A percentile compares a stretch with the other conserved stretches of the same genome.
Conservation (phyloP, 129 eudicot genomes). For the Solidago caesia region DNA sequence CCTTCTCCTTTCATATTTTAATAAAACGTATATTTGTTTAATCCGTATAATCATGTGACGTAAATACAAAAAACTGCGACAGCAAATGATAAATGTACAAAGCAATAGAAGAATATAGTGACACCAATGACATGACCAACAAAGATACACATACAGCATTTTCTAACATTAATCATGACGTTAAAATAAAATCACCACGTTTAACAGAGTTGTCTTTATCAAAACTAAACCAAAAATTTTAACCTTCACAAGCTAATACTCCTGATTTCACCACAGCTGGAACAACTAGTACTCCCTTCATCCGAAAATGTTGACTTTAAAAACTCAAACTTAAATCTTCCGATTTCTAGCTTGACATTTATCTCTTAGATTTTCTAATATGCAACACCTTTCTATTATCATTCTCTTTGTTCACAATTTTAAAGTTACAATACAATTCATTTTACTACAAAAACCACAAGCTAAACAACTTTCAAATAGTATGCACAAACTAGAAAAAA, state of each 20-base stretch:
- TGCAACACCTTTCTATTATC: neutral
- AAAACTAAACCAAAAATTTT: neutral
- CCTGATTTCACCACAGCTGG: neutral
- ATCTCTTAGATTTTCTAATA: neutral
- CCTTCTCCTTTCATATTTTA: neutral
- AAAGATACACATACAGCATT: constrained; percentile 4
- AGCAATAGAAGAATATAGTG: neutral
- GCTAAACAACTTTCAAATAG: constrained; percentile 2
- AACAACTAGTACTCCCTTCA: constrained; percentile 3
- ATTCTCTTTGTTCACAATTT: neutral
- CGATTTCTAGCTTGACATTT: neutral
- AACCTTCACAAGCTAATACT: constrained; percentile 12
- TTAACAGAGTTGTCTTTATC: constrained; percentile 6
- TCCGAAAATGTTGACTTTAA: neutral
- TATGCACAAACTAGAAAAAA: neutral
- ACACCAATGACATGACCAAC: neutral
- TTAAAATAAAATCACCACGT: constrained; percentile 15
- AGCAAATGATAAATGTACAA: neutral
- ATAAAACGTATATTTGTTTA: neutral
- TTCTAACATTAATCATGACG: neutral
- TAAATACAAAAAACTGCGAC: neutral
- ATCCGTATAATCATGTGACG: neutral
- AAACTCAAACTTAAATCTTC: neutral
- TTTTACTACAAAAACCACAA: neutral
- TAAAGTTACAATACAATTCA: neutral